These are phyloP conservation scores for Powellomyces hirtus DNA, from an alignment of 192 early-diverging fungal species.

Conservation along the genomic window DNA sequence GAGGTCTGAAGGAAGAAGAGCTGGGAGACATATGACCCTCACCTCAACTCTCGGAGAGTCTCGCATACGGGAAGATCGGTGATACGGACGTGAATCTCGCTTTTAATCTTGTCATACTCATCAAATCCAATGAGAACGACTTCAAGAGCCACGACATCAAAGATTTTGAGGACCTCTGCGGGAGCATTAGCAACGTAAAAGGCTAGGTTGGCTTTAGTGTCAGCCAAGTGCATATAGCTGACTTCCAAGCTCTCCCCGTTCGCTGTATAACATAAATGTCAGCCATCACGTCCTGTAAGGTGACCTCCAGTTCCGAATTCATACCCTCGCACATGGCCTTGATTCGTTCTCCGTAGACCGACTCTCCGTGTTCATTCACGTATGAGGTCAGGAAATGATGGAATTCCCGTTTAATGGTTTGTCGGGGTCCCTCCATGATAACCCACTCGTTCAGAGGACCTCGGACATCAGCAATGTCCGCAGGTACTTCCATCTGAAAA, in stretches of 20 bases:
- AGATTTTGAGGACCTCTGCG: conserved; percentile 80
- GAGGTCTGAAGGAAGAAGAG: not conserved
- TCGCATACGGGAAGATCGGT: conserved; percentile 80
- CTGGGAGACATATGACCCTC: too few species aligned
- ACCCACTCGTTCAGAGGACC: conserved; percentile 85
- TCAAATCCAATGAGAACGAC: conserved; percentile 85
- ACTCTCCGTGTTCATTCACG: conserved; percentile 80
- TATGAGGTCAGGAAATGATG: conserved; percentile 83
- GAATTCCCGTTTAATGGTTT: conserved; percentile 84
- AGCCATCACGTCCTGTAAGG: not conserved
- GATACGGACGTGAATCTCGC: conserved; percentile 94
- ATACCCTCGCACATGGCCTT: conserved; percentile 75
- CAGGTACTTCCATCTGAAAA: conserved; percentile 51
- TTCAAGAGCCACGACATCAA: conserved; percentile 91
- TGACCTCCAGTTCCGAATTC: not conserved
- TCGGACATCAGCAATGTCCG: conserved; percentile 81
- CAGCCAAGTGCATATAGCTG: conserved; percentile 75
- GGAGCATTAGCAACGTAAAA: conserved; percentile 89
- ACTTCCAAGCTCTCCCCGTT: conserved; percentile 89
- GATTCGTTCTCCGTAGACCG: conserved; percentile 92
- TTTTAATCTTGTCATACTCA: conserved; percentile 84
- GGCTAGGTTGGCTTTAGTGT: conserved; percentile 80
- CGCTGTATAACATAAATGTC: conserved; percentile 26
- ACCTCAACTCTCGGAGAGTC: conserved; percentile 82
- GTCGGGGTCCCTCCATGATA: conserved; percentile 75